A percentile compares a stretch with the other conserved stretches of the same genome.
phyloP scores from a whole-genome alignment of 208 protist genomes.

The Herpetomonas tarakana region DNA sequence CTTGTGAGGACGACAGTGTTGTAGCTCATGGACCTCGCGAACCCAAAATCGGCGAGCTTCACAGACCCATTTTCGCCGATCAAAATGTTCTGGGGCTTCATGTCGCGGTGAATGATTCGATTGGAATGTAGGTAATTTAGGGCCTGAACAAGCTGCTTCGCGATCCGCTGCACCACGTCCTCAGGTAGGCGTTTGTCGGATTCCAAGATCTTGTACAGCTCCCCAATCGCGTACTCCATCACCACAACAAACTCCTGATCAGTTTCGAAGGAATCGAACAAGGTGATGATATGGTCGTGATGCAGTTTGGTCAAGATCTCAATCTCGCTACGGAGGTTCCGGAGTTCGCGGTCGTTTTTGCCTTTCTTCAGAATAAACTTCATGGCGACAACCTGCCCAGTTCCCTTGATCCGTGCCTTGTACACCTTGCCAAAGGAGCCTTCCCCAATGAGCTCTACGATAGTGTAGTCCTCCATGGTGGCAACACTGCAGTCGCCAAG shows the following conservation, averaged over 20 bases:
- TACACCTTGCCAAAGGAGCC: conserved; percentile 99
- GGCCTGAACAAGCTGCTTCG: conserved; percentile 95
- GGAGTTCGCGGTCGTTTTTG: conserved; percentile 93
- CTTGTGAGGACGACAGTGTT: conserved; percentile 95
- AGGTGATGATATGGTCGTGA: conserved; percentile 96
- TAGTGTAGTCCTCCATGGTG: conserved; percentile 92
- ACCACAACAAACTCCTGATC: conserved; percentile 92
- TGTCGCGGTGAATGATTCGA: conserved; percentile 97
- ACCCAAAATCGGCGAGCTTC: conserved; percentile 99
- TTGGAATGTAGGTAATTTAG: conserved; percentile 97
- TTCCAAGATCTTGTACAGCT: conserved; percentile 96
- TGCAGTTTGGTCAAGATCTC: conserved; percentile 95
- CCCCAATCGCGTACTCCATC: conserved; percentile 92
- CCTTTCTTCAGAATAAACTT: conserved; percentile 97
- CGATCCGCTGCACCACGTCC: conserved; percentile 90
- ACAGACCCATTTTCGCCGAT: conserved; percentile 92
- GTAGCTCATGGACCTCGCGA: conserved; percentile 94
- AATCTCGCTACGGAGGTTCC: conserved; percentile 93
- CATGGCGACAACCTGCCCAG: conserved; percentile 96
- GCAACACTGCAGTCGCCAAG: not conserved
- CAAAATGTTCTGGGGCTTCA: conserved; percentile 97
- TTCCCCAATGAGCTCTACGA: conserved; percentile 95
- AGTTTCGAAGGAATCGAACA: conserved; percentile 97
- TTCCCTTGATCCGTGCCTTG: conserved; percentile 91
- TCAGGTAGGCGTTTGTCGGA: conserved; percentile 93